These are phyloP conservation scores for Aeminium ludgeri DNA, from an alignment of 495 filamentous ascomycete species.

Conservation along the genomic window DNA sequence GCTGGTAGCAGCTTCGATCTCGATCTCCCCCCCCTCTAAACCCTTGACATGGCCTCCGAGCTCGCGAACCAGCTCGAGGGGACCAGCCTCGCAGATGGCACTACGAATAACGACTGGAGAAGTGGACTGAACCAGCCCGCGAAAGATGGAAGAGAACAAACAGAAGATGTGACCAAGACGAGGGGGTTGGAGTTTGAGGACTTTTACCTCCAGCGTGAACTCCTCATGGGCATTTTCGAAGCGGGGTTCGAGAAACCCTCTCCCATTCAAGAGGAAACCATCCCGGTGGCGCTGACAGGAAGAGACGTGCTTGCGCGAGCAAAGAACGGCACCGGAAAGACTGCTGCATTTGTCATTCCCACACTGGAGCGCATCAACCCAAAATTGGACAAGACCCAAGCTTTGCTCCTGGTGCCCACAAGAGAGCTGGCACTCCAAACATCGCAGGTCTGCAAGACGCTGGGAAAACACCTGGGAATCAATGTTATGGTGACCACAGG, in stretches of 20 bases:
- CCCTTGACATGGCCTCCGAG: constrained; percentile 20
- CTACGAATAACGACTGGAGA: constrained; percentile 56
- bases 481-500: constrained; percentile 99
- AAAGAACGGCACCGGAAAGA: constrained; percentile 98
- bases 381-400: constrained; percentile 86
- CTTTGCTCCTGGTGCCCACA: constrained; percentile 88
- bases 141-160: constrained; percentile 80
- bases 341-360: constrained; percentile 92
- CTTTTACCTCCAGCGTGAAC: constrained; percentile 79
- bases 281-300: constrained; percentile 87
- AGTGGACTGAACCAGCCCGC: constrained; percentile 56
- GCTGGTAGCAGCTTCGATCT: background rate
- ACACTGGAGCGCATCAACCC: constrained; percentile 91
- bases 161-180: constrained; percentile 95
- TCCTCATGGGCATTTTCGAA: constrained; percentile 98
- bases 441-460: constrained; percentile 94
- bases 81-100: constrained; percentile 50
- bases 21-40: background rate
- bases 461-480: constrained; percentile 89
- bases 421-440: constrained; percentile 97
- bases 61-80: constrained; percentile 30
- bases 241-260: constrained; percentile 97
- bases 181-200: constrained; percentile 97
- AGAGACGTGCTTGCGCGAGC: constrained; percentile 90
- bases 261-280: constrained; percentile 97